These are phyloP conservation scores for Priceomyces haplophilus DNA, from an alignment of 805 yeast genomes.

Conservation along the genomic window DNA sequence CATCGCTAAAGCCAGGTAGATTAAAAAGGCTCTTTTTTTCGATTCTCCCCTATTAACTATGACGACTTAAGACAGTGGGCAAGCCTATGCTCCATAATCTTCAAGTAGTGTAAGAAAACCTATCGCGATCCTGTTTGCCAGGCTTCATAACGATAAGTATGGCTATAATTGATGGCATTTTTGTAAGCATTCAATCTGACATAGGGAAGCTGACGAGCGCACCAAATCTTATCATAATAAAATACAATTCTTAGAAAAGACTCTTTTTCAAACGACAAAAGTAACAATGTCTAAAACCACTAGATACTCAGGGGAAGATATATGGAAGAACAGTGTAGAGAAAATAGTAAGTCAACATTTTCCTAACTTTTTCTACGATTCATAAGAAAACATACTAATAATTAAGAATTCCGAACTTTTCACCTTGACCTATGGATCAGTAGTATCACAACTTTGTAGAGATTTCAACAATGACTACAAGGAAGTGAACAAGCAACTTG, in stretches of 20 bases:
- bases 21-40: too few species aligned
- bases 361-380: background rate
- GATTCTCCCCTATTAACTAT: too few species aligned
- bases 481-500: conserved; percentile 80
- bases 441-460: conserved; percentile 85
- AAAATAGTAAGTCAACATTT: conserved; percentile 58
- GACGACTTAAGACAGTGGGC: too few species aligned
- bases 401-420: conserved; percentile 80
- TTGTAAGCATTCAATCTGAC: too few species aligned
- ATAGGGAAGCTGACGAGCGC: background rate
- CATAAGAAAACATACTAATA: conserved; percentile 10
- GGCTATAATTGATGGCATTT: too few species aligned
- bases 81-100: too few species aligned
- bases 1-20: too few species aligned
- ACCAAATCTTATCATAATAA: background rate
- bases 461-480: conserved; percentile 74
- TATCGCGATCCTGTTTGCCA: too few species aligned
- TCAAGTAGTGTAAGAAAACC: too few species aligned
- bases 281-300: conserved; percentile 22
- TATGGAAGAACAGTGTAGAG: conserved; percentile 85
- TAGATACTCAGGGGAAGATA: conserved; percentile 67
- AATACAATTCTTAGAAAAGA: background rate
- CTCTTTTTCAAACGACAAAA: background rate
- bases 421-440: conserved; percentile 91
- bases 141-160: too few species aligned